A percentile compares a stretch with the other conserved stretches of the same genome.
Conservation (phyloP, 306 rosid genomes). For the Cucurbita pepo region DNA sequence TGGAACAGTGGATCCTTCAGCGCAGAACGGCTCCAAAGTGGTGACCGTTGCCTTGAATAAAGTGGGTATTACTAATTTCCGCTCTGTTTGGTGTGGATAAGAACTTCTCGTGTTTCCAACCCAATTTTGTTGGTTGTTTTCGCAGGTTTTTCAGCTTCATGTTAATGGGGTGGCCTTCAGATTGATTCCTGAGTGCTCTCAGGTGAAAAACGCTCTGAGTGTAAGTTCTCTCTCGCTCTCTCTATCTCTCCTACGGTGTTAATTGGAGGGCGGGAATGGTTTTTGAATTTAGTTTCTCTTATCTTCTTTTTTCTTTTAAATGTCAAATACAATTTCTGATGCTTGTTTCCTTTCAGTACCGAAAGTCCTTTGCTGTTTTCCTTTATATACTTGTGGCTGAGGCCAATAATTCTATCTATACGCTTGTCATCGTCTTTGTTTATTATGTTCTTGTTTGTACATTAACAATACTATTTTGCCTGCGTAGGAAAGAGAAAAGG, state of each 20-base stretch:
- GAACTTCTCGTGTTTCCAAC: not conserved
- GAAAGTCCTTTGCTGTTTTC: not conserved
- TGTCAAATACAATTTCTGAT: not conserved
- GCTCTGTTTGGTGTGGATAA: not conserved
- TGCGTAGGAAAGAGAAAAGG: conserved; percentile 58
- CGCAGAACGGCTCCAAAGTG: conserved; percentile 60
- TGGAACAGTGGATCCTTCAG: conserved; percentile 36
- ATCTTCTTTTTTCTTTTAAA: not conserved
- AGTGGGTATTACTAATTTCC: conserved; percentile 22
- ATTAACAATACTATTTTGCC: not conserved
- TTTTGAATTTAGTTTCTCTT: not conserved
- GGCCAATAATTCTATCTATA: not conserved
- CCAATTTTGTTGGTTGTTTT: not conserved
- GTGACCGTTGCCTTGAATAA: conserved; percentile 78
- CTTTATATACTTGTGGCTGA: not conserved
- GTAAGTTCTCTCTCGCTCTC: conserved; percentile 22
- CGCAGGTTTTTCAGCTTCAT: conserved; percentile 77
- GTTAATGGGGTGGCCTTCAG: conserved; percentile 79
- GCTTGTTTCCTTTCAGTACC: not conserved
- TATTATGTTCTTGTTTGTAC: not conserved
- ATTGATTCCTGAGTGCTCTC: conserved; percentile 71
- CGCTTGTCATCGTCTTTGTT: not conserved
- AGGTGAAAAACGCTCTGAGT: conserved; percentile 50
- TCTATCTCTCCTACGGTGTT: not conserved
- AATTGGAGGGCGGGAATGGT: not conserved